These are phyloP conservation scores for Linum trigynum DNA, from an alignment of 345 rosid species.

Conservation along the genomic window DNA sequence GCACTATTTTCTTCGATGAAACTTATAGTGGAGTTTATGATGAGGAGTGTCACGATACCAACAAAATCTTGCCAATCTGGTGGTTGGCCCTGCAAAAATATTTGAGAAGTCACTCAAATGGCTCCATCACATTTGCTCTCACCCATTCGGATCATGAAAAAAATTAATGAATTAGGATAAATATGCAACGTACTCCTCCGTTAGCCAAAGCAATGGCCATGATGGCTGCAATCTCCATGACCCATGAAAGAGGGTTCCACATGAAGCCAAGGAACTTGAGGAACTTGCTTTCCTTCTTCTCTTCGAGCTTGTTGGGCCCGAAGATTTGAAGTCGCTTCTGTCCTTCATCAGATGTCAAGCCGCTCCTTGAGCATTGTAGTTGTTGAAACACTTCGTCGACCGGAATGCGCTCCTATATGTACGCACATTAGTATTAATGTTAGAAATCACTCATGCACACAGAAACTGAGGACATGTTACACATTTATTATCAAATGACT, in stretches of 20 bases:
- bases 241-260: slow-evolving; percentile 97
- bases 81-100: slow-evolving; percentile 50
- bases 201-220: slow-evolving; percentile 80
- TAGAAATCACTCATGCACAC: background rate
- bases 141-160: no score
- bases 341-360: slow-evolving; percentile 66
- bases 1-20: slow-evolving; percentile 80
- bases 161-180: no score
- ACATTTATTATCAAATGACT: background rate
- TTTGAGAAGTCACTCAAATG: no score
- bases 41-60: slow-evolving; percentile 56
- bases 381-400: slow-evolving; percentile 80
- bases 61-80: slow-evolving; percentile 89
- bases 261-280: slow-evolving; percentile 76
- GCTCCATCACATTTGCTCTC: no score
- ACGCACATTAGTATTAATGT: background rate
- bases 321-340: slow-evolving; percentile 59
- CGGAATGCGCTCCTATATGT: slow-evolving; percentile 61
- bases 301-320: slow-evolving; percentile 94
- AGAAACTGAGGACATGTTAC: background rate
- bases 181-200: slow-evolving; percentile 44
- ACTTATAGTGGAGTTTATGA: slow-evolving; percentile 74
- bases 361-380: slow-evolving; percentile 69
- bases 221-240: slow-evolving; percentile 82
- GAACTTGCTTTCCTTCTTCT: slow-evolving; percentile 66